Evolutionary conservation across 1,284 basidiomycete genomes (phyloP), one percentile per base, ranked within the genome.

Genomic region (Amylostereum areolatum): DNA sequence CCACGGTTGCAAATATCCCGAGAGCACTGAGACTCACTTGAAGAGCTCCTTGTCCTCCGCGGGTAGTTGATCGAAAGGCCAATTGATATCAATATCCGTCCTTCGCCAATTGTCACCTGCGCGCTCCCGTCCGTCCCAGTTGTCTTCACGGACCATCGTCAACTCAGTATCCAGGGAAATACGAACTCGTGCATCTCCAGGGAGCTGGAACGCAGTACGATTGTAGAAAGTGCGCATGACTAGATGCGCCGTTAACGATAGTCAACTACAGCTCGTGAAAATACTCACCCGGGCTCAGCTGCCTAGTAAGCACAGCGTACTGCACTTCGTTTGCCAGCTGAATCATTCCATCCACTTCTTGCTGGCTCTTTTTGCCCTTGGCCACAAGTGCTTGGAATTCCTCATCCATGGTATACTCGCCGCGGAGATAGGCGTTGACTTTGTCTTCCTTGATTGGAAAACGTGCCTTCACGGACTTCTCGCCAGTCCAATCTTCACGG

Each of bases 211-310:
- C 0, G 96, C 96, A 6, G 97, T 99, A 46, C 96, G 89, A 66
- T 98, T 97, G 75, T 99, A 99, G 73, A 98, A 99, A n/a, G 94
- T 93, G 32, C 96, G 82, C 88, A 97, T 88, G 39, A 97, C 96
- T 85, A n/a, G 8, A 35, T 8, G 8, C 8, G 33, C 33, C 33
- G n/a, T n/a, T n/a, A n/a, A n/a, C n/a, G n/a, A n/a, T n/a, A n/a
- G n/a, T n/a, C n/a, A n/a, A n/a, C n/a, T n/a, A n/a, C n/a, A n/a
- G n/a, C n/a, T n/a, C n/a, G n/a, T n/a, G 8, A 35, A 46, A 41
- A 40, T 2, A 68, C 77, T 56, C 50, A 89, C 91, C 89, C 46
- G 93, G 94, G 49, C 75, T 67, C 28, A 99, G 74, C 57, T 87
- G 83, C 65, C 91, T 84, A n/a, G 87, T 89, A 51, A 94, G 67